A percentile compares a stretch with the other conserved stretches of the same genome.
These are phyloP conservation scores for Colletotrichum agaves DNA, from an alignment of 2,329 filamentous ascomycete species.

Conservation along the genomic window DNA sequence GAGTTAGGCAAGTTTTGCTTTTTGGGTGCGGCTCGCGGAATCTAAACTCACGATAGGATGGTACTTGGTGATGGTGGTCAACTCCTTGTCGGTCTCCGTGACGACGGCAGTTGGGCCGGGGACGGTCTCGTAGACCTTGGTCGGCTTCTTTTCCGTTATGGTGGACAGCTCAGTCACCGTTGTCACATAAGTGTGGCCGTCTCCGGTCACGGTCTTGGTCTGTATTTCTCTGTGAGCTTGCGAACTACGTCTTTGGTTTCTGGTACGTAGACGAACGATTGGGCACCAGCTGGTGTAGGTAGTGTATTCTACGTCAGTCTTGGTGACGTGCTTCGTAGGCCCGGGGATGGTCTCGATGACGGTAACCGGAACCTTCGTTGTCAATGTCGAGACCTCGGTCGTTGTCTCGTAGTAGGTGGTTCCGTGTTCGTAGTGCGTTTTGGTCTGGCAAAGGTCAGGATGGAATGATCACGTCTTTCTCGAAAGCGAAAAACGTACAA, in stretches of 20 bases:
- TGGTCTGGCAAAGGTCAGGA: background rate
- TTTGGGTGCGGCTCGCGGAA: background rate
- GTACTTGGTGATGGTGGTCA: conserved; percentile 35
- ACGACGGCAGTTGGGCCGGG: conserved; percentile 48
- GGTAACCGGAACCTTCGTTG: conserved; percentile 47
- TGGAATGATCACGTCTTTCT: no score
- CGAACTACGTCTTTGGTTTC: background rate
- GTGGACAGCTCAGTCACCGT: conserved; percentile 45
- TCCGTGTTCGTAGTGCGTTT: conserved; percentile 38
- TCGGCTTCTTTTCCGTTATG: conserved; percentile 45
- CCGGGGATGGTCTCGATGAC: conserved; percentile 48
- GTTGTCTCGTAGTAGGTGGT: conserved; percentile 41
- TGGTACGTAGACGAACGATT: conserved; percentile 39
- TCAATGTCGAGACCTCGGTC: conserved; percentile 44
- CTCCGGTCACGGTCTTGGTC: conserved; percentile 51
- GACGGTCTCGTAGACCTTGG: conserved; percentile 49
- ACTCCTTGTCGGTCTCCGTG: conserved; percentile 46
- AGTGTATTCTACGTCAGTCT: conserved; percentile 51
- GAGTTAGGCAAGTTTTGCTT: background rate
- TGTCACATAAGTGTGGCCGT: conserved; percentile 43
- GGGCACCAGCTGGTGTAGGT: conserved; percentile 49
- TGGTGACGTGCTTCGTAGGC: conserved; percentile 47
- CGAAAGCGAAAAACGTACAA: no score
- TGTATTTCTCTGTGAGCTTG: background rate
- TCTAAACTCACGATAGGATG: conserved; percentile 9